Evolutionary conservation across 2,329 filamentous ascomycete genomes (phyloP).

Genomic region (Botryosphaeria dothidea): DNA sequence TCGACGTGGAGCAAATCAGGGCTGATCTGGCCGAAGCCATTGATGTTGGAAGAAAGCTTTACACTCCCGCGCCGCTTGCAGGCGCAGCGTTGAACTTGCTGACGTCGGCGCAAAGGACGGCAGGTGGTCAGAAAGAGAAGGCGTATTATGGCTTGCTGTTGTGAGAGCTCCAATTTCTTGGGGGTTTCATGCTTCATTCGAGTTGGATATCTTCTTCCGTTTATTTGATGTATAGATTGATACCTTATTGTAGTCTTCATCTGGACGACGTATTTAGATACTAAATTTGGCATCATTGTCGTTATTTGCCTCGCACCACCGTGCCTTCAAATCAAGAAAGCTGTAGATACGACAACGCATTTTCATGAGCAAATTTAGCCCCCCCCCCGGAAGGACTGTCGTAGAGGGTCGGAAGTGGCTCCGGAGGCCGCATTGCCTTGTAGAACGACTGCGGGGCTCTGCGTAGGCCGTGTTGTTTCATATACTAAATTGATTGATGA

Average conservation of each 20-base stretch:
- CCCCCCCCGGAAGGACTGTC: too few relatives aligned
- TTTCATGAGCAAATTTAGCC: too few relatives aligned
- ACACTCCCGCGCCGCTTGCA: slow-evolving; percentile 36
- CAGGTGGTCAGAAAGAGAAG: slow-evolving; percentile 1
- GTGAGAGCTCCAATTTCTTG: background rate
- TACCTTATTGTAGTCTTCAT: background rate
- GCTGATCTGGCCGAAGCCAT: slow-evolving; percentile 33
- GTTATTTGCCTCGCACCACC: background rate
- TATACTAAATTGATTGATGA: too few relatives aligned
- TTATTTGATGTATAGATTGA: slow-evolving; percentile 9
- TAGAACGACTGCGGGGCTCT: too few relatives aligned
- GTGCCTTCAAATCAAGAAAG: too few relatives aligned
- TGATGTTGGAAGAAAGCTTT: slow-evolving; percentile 35
- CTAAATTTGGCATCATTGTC: background rate
- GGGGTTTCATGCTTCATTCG: background rate
- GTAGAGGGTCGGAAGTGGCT: too few relatives aligned
- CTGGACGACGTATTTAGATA: background rate
- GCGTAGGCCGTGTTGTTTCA: too few relatives aligned
- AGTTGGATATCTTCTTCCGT: background rate
- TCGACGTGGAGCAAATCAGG: slow-evolving; percentile 24
- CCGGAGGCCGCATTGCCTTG: too few relatives aligned
- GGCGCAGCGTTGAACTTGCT: slow-evolving; percentile 34
- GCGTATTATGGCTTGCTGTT: background rate
- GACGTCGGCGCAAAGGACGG: slow-evolving; percentile 2
- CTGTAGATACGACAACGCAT: too few relatives aligned